These are phyloP conservation scores for Fraxinus xanthoxyloides DNA, from an alignment of 305 asterid genomes.

Conservation along the genomic window DNA sequence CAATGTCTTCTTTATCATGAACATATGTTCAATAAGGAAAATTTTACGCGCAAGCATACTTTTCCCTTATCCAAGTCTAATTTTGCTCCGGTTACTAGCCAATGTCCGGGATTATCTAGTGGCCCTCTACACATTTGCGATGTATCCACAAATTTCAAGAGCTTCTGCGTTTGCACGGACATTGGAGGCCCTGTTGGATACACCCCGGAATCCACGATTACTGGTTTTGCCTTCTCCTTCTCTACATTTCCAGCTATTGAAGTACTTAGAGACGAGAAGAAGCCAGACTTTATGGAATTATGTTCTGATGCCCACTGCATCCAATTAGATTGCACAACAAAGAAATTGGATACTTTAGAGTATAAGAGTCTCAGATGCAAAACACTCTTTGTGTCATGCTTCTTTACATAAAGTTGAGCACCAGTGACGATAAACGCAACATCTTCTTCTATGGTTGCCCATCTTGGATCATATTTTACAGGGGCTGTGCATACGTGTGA, in stretches of 20 bases:
- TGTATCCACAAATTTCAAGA: conserved; percentile 68
- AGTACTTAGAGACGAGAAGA: conserved; percentile 64
- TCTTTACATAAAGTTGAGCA: conserved; percentile 67
- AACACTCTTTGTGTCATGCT: conserved; percentile 40
- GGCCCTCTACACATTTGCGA: conserved; percentile 73
- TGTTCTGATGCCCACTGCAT: conserved; percentile 46
- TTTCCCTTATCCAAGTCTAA: conserved; percentile 76
- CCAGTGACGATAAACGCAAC: conserved; percentile 77
- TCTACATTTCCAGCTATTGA: conserved; percentile 42
- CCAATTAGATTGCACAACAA: conserved; percentile 67
- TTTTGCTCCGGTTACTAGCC: conserved; percentile 89
- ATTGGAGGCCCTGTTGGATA: conserved; percentile 80
- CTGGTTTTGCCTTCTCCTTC: conserved; percentile 38
- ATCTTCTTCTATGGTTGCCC: conserved; percentile 35
- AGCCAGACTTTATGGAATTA: conserved; percentile 42
- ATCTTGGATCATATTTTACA: conserved; percentile 56
- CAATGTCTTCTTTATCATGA: neutral
- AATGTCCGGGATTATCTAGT: conserved; percentile 82
- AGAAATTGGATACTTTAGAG: conserved; percentile 42
- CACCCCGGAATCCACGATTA: conserved; percentile 71
- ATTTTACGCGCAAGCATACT: conserved; percentile 71
- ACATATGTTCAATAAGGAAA: conserved; percentile 56
- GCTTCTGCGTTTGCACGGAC: conserved; percentile 47
- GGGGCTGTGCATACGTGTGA: conserved; percentile 78
- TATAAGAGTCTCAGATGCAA: conserved; percentile 64